phyloP scores from a whole-genome alignment of 1,139 yeast genomes.

The Kluyveromyces sp. region DNA sequence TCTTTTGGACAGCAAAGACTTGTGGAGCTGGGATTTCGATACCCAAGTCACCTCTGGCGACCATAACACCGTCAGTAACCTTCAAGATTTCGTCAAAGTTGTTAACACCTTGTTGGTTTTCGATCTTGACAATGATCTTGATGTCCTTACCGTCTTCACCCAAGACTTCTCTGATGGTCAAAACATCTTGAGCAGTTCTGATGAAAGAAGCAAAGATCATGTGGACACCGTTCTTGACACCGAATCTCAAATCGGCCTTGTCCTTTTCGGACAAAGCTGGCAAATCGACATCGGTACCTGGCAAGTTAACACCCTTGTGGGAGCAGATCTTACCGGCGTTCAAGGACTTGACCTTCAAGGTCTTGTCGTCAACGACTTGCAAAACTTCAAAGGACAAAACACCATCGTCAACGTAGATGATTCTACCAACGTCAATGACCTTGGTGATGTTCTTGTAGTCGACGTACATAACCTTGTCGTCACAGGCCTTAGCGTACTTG shows the following conservation, averaged over 20 bases:
- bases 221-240: constrained; percentile 95
- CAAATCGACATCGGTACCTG: constrained; percentile 97
- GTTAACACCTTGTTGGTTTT: constrained; percentile 99
- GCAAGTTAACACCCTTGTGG: constrained; percentile 98
- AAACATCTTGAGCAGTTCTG: constrained; percentile 87
- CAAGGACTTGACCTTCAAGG: constrained; percentile 78
- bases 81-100: constrained; percentile 92
- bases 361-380: constrained; percentile 68
- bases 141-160: constrained; percentile 96
- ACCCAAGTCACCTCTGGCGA: constrained; percentile 99
- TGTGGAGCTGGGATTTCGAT: constrained; percentile 99
- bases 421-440: constrained; percentile 79
- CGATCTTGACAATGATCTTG: constrained; percentile 94
- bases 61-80: constrained; percentile 99
- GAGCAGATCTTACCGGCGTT: constrained; percentile 94
- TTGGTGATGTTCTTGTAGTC: constrained; percentile 96
- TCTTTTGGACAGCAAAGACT: constrained; percentile 98
- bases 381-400: constrained; percentile 89
- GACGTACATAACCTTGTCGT: constrained; percentile 74
- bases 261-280: constrained; percentile 98
- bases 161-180: constrained; percentile 82
- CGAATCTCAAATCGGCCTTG: constrained; percentile 80
- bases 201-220: constrained; percentile 98
- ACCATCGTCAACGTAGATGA: constrained; percentile 96
- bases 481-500: constrained; percentile 59